A percentile compares a stretch with the other conserved stretches of the same genome.
Conservation (phyloP, 1,284 basidiomycete genomes). For the Marasmius tenuissimus region DNA sequence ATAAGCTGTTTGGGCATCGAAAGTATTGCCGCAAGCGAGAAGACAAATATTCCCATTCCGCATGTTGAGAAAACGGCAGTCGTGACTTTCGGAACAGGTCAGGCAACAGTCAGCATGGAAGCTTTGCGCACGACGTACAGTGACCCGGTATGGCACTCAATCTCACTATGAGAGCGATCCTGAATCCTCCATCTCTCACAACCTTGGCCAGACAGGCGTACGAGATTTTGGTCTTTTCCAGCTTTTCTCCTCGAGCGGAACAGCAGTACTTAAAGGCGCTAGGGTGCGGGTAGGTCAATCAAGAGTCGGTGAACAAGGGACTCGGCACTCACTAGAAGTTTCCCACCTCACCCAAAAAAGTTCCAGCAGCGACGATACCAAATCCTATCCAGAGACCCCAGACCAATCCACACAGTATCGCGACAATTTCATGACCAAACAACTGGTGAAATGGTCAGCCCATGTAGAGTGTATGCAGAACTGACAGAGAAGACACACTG, state of each 20-base stretch:
- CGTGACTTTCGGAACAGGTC: conserved; percentile 33
- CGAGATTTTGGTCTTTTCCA: conserved; percentile 59
- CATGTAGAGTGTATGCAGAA: not conserved
- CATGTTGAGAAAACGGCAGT: conserved; percentile 69
- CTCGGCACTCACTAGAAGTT: conserved; percentile 45
- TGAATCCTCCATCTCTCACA: conserved; percentile 69
- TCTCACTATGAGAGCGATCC: conserved; percentile 56
- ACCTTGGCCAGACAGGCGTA: conserved; percentile 48
- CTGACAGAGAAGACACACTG: conserved; percentile 1
- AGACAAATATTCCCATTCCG: conserved; percentile 61
- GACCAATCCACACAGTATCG: conserved; percentile 19
- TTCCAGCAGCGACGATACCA: conserved; percentile 34
- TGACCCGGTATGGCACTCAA: conserved; percentile 66
- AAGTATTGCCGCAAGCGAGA: conserved; percentile 56
- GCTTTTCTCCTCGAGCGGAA: conserved; percentile 48
- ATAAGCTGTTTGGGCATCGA: conserved; percentile 65
- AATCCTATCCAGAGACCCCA: conserved; percentile 14
- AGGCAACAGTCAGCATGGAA: not conserved
- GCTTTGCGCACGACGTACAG: conserved; percentile 33
- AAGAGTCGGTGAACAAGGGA: not conserved
- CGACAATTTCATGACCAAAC: conserved; percentile 57
- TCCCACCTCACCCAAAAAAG: conserved; percentile 48
- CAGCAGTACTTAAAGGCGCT: conserved; percentile 49
- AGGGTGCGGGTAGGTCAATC: conserved; percentile 12
- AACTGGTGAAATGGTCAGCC: conserved; percentile 22